A percentile compares a stretch with the other conserved stretches of the same genome.
These are phyloP conservation scores for Cotoneaster glaucophyllus DNA, from an alignment of 306 rosid genomes.

Conservation along the genomic window DNA sequence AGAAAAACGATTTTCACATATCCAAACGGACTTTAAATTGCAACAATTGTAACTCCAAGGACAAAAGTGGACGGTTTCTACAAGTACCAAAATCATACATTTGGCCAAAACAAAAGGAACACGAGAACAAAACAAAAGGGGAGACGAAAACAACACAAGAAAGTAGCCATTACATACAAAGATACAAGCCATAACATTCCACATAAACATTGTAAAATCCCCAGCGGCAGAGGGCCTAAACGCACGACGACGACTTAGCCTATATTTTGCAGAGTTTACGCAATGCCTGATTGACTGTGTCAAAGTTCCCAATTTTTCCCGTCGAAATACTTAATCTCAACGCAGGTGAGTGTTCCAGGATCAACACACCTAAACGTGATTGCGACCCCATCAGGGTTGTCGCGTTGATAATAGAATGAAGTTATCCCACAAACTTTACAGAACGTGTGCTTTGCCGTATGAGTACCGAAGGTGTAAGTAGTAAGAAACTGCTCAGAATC, in stretches of 20 bases:
- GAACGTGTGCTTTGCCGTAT: conserved; percentile 76
- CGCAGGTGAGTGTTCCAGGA: conserved; percentile 54
- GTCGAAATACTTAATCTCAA: conserved; percentile 53
- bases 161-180: not conserved
- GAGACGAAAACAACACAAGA: not conserved
- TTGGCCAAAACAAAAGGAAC: too few species aligned
- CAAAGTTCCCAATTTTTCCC: conserved; percentile 70
- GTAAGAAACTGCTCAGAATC: conserved; percentile 58
- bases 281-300: conserved; percentile 17
- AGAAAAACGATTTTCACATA: too few species aligned
- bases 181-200: not conserved
- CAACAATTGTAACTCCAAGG: too few species aligned
- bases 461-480: conserved; percentile 73
- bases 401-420: conserved; percentile 75
- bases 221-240: not conserved
- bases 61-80: too few species aligned
- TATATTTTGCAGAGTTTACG: conserved; percentile 17
- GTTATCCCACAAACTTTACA: conserved; percentile 85
- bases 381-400: conserved; percentile 84
- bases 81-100: too few species aligned
- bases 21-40: too few species aligned
- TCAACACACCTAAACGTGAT: conserved; percentile 70
- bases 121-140: too few species aligned
- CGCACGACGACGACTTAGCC: not conserved
- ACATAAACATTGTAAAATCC: not conserved